Percentiles rank a stretch among this genome's conserved stretches.
These are phyloP conservation scores for Oryza officinalis DNA, from an alignment of 176 grass and related monocot species.

Conservation along the genomic window DNA sequence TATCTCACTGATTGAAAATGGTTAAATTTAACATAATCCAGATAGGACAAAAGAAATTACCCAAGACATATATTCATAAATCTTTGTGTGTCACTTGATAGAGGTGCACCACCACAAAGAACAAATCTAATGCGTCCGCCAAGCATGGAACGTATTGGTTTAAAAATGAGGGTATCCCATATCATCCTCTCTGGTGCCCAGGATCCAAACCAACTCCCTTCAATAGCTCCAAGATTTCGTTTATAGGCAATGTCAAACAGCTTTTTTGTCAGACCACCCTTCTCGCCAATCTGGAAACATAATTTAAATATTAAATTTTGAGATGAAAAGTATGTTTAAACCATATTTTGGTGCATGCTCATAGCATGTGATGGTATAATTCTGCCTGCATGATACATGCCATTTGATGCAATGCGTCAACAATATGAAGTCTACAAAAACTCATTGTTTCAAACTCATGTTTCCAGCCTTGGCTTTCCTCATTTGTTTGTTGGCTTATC, in stretches of 20 bases:
- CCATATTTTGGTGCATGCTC: background rate
- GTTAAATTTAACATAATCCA: slow-evolving; percentile 18
- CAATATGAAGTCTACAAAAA: background rate
- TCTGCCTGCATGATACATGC: background rate
- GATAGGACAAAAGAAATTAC: slow-evolving; percentile 46
- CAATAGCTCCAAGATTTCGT: slow-evolving; percentile 61
- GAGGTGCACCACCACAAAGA: slow-evolving; percentile 83
- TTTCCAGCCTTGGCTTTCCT: too few species aligned
- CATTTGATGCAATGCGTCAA: background rate
- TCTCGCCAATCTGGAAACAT: slow-evolving; percentile 67
- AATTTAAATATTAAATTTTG: background rate
- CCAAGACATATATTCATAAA: slow-evolving; percentile 91
- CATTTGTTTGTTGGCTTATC: too few species aligned
- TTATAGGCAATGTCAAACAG: slow-evolving; percentile 76
- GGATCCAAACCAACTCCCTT: slow-evolving; percentile 74
- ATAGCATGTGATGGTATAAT: background rate
- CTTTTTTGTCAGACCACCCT: slow-evolving; percentile 73
- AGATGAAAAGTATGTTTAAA: background rate
- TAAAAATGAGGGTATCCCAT: slow-evolving; percentile 73
- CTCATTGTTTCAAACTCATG: background rate
- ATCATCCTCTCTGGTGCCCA: slow-evolving; percentile 70
- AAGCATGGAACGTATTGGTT: slow-evolving; percentile 64
- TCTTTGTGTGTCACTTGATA: slow-evolving; percentile 86
- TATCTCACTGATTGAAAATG: background rate
- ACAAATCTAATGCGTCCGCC: slow-evolving; percentile 77